Base-by-base conservation (phyloP, 2,329 filamentous ascomycete species). In the Aspergillus sp. region DNA sequence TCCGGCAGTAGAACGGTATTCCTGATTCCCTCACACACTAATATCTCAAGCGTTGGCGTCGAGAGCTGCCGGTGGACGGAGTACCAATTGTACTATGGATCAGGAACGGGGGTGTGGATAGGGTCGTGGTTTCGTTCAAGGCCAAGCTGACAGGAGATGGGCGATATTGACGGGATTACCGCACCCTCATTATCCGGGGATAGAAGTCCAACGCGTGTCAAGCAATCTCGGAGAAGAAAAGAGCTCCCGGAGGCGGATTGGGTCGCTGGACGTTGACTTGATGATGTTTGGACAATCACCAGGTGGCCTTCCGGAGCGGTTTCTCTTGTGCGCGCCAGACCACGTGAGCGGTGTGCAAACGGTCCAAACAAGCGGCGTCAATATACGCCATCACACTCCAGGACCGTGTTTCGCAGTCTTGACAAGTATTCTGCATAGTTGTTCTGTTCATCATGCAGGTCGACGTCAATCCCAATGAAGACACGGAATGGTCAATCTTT, bases 391-490 rank as follows among this genome's bases (percentile, higher is more conserved):
- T 19, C 19, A 19, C 19, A 19, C 19, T 19, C 19, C 19, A 19
- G 19, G 1, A 2, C 19, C 19, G 19, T 19, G 19, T 19, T 19
- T 19, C 19, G 19, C 19, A 19, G 19, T 19, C 19, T 19, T 19
- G 19, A 1, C 19, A 19, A 19, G 19, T 19, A 19, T 19, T 19
- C 19, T 19, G 19, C 19, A 19, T 19, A 19, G 19, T 19, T 19
- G 19, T 43, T 34, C 28, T 12, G 29, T 9, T 46, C 36, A 34
- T 12, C 60, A 64, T 83, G 52, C 78, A 83, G 60, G 93, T 98
- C 50, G 89, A 90, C 40, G 85, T 98, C 56, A 85, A 97, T 64
- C 91, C 91, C 30, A 94, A 97, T 63, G 93, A 89, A 52, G 93
- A 98, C 66, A 98, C 93, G 53, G 93, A 98, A 83, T 98, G 93